Conservation (phyloP, 257 asterid genomes). For the Nicotiana obtusifolia region DNA sequence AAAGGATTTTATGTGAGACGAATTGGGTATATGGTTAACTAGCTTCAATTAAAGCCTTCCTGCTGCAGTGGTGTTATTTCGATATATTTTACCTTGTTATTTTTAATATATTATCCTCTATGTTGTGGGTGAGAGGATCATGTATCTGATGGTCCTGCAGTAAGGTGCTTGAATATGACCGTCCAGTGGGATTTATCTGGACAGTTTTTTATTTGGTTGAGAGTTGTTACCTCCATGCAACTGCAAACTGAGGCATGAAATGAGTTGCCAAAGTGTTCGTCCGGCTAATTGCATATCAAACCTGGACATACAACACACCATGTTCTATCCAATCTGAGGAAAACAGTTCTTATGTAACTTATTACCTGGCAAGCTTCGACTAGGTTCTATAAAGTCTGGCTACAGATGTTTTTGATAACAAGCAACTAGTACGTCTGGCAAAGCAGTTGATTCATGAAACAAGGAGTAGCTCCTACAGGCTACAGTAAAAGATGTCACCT, state of each 20-base stretch:
- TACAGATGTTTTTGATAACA: not conserved
- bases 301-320: not conserved
- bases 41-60: not conserved
- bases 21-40: not conserved
- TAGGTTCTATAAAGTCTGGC: not conserved
- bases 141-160: not conserved
- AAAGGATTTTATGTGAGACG: not conserved
- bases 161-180: not conserved
- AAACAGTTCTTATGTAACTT: not conserved
- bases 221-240: not conserved
- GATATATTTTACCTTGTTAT: not conserved
- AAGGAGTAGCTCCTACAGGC: too few species aligned
- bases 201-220: not conserved
- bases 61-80: not conserved
- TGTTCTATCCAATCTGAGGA: not conserved
- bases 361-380: not conserved
- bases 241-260: constrained; percentile 5
- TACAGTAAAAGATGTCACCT: too few species aligned
- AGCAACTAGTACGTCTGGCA: not conserved
- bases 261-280: not conserved
- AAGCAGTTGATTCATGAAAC: constrained; percentile 2
- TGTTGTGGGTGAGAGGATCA: not conserved
- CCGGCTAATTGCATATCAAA: not conserved
- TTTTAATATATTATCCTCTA: not conserved
- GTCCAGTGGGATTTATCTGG: not conserved